Base-by-base conservation (phyloP, 2,329 filamentous ascomycete species). In the Xylariaceae sp. region DNA sequence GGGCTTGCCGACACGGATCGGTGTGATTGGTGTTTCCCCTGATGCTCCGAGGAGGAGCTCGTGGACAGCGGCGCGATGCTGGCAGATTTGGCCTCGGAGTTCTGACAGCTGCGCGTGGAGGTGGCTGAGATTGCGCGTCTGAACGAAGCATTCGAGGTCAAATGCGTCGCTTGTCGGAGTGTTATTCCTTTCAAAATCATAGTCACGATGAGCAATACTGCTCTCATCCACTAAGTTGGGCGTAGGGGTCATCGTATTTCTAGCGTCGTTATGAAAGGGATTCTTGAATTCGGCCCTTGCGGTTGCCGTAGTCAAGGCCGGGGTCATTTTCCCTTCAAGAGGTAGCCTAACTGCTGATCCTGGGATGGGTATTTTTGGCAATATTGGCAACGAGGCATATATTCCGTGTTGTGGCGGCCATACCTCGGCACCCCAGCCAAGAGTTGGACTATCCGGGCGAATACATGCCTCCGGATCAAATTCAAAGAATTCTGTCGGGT, bases 371-470 rank as follows among this genome's bases (percentile, higher is more conserved):
- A 9, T 53, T 29, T 48, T 54, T 13, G 55, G 53, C 9, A 52
- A 44, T 10, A 30, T 37, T 9, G 47, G 48, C 39, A 47, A 51
- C 30, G 43, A n/a, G 16, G 39, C 9, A 13, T 45, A 36, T 21
- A 53, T 26, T 8, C 8, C 26, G 8, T 26, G 26, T 8, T 4
- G 26, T 26, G 26, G 8, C 26, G 4, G 26, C 5, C 8, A 26
- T 26, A 26, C 26, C 4, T 26, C 26, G 26, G 4, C 26, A 26
- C 79, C 77, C 52, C 80, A 66, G 10, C 81, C 81, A 5, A 84
- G 74, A 0, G 81, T 84, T 1, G 81, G 81, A 3, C 80, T 84
- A 60, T 84, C 81, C 0, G 80, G 81, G 8, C 81, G 78, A 55
- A 81, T 73, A 30, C 76, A 69, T 18, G 78, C 77, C 60, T 80